A percentile compares a stretch with the other conserved stretches of the same genome.
phyloP scores from a whole-genome alignment of 176 grass and related monocot species.

The Musa itinerans region DNA sequence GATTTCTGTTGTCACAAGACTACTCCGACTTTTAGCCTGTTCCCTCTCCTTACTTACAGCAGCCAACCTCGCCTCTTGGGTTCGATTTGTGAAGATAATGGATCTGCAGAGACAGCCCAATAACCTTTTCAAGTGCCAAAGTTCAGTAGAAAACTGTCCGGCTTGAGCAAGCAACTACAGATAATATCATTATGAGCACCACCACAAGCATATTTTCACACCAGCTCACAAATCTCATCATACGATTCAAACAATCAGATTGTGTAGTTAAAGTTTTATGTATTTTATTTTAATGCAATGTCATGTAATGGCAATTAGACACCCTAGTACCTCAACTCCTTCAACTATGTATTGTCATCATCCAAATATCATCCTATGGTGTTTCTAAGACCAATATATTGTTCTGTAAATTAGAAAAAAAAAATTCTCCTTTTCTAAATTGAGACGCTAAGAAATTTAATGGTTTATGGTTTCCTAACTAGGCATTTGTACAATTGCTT shows the following conservation, averaged over 20 bases:
- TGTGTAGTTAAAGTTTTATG: not conserved
- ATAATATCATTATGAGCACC: not conserved
- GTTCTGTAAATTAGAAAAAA: no score
- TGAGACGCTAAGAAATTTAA: no score
- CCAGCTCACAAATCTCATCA: not conserved
- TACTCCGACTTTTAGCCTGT: slow-evolving; percentile 63
- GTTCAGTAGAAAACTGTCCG: not conserved
- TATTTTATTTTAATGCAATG: no score
- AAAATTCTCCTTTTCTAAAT: no score
- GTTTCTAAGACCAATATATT: no score
- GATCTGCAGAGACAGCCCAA: slow-evolving; percentile 41
- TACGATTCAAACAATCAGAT: not conserved
- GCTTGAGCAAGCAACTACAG: not conserved
- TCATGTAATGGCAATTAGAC: no score
- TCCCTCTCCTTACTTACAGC: slow-evolving; percentile 74
- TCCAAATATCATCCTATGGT: no score
- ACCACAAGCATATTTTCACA: not conserved
- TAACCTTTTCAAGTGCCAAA: not conserved
- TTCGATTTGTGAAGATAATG: slow-evolving; percentile 77
- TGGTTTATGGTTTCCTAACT: no score
- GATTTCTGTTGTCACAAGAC: slow-evolving; percentile 76
- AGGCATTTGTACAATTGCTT: no score
- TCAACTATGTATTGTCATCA: no score
- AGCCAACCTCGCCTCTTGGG: slow-evolving; percentile 58
- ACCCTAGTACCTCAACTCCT: no score